Conservation (phyloP, 768 basidiomycete genomes). For the Psilocybe cyanescens region DNA sequence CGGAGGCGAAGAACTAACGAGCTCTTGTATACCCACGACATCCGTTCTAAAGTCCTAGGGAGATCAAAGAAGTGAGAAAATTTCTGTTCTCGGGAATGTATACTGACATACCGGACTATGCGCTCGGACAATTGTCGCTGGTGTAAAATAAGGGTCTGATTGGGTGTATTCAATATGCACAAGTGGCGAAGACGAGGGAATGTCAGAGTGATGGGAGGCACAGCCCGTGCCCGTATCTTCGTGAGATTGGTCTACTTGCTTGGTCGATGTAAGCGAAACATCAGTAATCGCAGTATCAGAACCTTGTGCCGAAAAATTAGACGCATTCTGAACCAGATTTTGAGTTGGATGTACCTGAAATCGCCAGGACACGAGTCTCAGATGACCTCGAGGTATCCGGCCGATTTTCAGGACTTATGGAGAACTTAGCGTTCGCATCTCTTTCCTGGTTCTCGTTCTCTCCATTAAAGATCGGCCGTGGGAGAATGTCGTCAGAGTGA, state of each 20-base stretch:
- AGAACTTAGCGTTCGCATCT: background rate
- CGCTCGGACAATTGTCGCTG: conserved; percentile 28
- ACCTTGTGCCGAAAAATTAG: conserved; percentile 2
- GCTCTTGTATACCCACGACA: conserved; percentile 24
- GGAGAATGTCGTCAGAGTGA: conserved; percentile 26
- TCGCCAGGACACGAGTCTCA: background rate
- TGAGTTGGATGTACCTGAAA: background rate
- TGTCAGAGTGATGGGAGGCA: conserved; percentile 24
- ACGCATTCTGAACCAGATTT: conserved; percentile 7
- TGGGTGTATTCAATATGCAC: conserved; percentile 24
- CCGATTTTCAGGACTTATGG: conserved; percentile 14
- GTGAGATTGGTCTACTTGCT: conserved; percentile 18
- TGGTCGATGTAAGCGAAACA: conserved; percentile 12
- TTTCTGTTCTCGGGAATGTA: conserved; percentile 23
- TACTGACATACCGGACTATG: conserved; percentile 28
- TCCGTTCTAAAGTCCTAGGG: conserved; percentile 25
- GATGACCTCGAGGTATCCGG: conserved; percentile 6
- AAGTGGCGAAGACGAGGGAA: conserved; percentile 23
- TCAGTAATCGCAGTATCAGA: conserved; percentile 10
- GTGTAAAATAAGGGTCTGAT: conserved; percentile 26
- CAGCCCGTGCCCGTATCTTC: conserved; percentile 21
- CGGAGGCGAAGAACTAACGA: conserved; percentile 27
- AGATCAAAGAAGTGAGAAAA: conserved; percentile 29
- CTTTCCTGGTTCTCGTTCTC: conserved; percentile 8
- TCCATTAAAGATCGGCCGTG: conserved; percentile 18